phyloP scores from a whole-genome alignment of 1,139 yeast genomes.

The Blastobotrys niveus region DNA sequence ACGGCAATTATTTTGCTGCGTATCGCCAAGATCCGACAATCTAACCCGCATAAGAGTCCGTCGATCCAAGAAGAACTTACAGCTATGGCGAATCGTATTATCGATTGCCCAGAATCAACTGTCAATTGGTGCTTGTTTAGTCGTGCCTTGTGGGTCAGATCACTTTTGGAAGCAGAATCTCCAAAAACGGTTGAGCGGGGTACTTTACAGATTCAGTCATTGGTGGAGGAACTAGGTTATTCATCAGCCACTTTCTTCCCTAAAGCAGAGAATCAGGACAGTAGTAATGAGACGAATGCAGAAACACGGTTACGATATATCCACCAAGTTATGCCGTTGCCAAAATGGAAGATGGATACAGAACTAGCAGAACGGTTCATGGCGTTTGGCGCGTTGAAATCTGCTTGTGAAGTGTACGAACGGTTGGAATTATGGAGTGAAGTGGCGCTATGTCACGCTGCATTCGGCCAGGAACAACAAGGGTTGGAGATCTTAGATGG shows the following conservation, averaged over 20 bases:
- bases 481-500: constrained; percentile 57
- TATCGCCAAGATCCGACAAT: constrained; percentile 57
- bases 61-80: constrained; percentile 76
- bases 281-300: constrained; percentile 22
- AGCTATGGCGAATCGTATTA: constrained; percentile 67
- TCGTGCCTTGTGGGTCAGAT: constrained; percentile 86
- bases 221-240: constrained; percentile 83
- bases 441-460: constrained; percentile 86
- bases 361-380: constrained; percentile 81
- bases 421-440: constrained; percentile 72
- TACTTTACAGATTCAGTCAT: constrained; percentile 82
- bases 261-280: constrained; percentile 35
- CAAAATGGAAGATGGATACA: constrained; percentile 83
- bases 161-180: constrained; percentile 70
- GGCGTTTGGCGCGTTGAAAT: constrained; percentile 76
- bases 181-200: constrained; percentile 93
- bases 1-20: constrained; percentile 65
- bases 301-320: constrained; percentile 59
- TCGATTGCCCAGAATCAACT: constrained; percentile 45
- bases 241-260: constrained; percentile 57
- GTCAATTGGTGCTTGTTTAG: constrained; percentile 78
- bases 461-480: constrained; percentile 65
- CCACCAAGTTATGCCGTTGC: constrained; percentile 69
- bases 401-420: constrained; percentile 87
- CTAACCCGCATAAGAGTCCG: constrained; percentile 63